These are phyloP conservation scores for Fusarium papillatum DNA, from an alignment of 2,329 filamentous ascomycete genomes.

Conservation along the genomic window DNA sequence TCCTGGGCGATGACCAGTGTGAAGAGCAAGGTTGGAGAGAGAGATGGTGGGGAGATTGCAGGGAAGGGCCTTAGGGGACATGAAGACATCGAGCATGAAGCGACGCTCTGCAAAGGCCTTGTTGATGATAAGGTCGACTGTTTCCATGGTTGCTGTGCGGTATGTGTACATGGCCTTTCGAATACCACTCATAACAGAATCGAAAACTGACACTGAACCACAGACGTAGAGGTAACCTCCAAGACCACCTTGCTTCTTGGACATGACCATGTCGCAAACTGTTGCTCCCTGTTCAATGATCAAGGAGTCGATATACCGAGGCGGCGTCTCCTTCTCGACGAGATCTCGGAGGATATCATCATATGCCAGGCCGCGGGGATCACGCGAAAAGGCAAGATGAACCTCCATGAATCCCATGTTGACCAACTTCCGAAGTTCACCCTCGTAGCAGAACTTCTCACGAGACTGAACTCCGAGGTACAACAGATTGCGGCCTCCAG, in stretches of 20 bases:
- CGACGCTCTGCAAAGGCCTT: slow-evolving; percentile 67
- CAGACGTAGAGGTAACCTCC: slow-evolving; percentile 49
- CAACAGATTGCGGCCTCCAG: slow-evolving; percentile 60
- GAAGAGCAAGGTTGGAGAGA: slow-evolving; percentile 61
- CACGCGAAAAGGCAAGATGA: slow-evolving; percentile 66
- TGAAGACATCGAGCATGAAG: slow-evolving; percentile 70
- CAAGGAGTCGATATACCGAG: slow-evolving; percentile 65
- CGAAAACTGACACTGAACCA: slow-evolving; percentile 49
- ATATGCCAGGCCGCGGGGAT: slow-evolving; percentile 60
- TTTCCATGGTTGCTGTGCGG: slow-evolving; percentile 64
- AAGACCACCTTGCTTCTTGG: slow-evolving; percentile 68
- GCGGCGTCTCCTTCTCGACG: slow-evolving; percentile 61
- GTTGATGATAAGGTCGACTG: slow-evolving; percentile 63
- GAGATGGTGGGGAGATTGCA: slow-evolving; percentile 65
- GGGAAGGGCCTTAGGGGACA: slow-evolving; percentile 66
- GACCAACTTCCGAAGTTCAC: slow-evolving; percentile 45
- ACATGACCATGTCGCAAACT: slow-evolving; percentile 68
- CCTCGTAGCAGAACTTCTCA: slow-evolving; percentile 54
- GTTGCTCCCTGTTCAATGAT: slow-evolving; percentile 65
- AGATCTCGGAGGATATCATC: slow-evolving; percentile 57
- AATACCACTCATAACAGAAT: slow-evolving; percentile 68
- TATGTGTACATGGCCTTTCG: slow-evolving; percentile 68
- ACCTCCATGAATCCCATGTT: slow-evolving; percentile 64
- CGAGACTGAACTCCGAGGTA: slow-evolving; percentile 67
- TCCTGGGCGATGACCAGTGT: slow-evolving; percentile 64